Evolutionary conservation across 441 rosid species (phyloP), one percentile per base, ranked within the genome.

Genomic region (Daphne laureola): DNA sequence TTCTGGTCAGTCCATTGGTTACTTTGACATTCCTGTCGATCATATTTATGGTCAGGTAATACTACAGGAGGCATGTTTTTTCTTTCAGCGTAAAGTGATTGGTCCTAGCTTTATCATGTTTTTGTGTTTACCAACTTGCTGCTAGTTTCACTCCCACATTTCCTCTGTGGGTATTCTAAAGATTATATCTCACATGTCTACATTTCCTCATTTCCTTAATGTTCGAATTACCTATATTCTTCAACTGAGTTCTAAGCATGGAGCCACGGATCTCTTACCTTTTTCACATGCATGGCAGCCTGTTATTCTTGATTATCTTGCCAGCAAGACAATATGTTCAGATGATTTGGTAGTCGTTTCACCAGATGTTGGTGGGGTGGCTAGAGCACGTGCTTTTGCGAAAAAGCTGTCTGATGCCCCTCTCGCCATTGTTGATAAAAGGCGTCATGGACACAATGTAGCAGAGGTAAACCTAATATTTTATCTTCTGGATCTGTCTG

Each of bases 1-100:
- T 66, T 89, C 96, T 2, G 97, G 97, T 55, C 97, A 89, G 78
- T 92, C 98, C 56, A 92, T 92, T 87, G 98, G 97, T 3, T 92
- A 89, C 67, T 92, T 92, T 71, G 98, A 92, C 64, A 92, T 92
- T 63, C 97, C 98, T 6, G 95, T 89, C 42, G 98, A 92, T 72
- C 97, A 92, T 68, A 90, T 89, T 4, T 89, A 86, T 71, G 94
- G 96, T 67, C 97, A 81, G 95, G 97, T 92, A 75, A 51, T 8
- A 31, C 38, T 31, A 5, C 7, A 9, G 11, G 38, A 31, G 38
- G 38, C 38, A 31, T 7, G 11, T 31, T 7, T 31, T 31, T 9
- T 5, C 4, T 31, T 31, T 31, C 2, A 31, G 38, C 38, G 7
- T 9, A 31, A 31, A 31, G 38, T 7, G 11, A 31, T 31, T 9